Base-by-base conservation (phyloP, 2,329 filamentous ascomycete genomes). In the Emmonsia crescens region DNA sequence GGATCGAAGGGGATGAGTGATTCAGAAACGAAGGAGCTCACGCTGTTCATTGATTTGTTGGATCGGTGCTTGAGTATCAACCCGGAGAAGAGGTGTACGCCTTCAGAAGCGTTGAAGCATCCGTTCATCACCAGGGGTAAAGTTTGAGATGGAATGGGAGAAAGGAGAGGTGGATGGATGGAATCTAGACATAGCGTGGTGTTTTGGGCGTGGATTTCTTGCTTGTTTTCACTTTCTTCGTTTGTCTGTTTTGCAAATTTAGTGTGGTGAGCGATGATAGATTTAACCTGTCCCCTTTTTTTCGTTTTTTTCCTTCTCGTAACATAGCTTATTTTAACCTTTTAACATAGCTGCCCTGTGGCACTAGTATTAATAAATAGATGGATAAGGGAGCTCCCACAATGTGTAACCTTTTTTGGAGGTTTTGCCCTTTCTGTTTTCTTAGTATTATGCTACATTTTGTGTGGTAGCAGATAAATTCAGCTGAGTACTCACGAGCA, bases 61-160 rank as follows among this genome's bases (percentile, higher is more conserved):
- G 92, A 96, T 71, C 87, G 89, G 61, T 97, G 92, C 72, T 80
- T 99, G 65, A 85, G 87, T 62, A 82, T 97, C 66, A 96, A 97
- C 71, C 91, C 93, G 0, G 92, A 96, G 73, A 96, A 95, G 80
- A 84, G 94, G 65, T 89, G 94, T 69, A 93, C 89, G 55, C 89
- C 94, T 0, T 80, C 83, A 16, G 92, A 97, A 70, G 94, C 94
- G 57, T 78, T 97, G 68, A 87, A 86, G 71, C 93, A 97, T 78
- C 89, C 89, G 0, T 97, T 97, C 75, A 91, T 97, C 68, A 44
- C 62, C 1, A 63, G 65, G 29, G 48, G 33, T 24, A 57, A 57
- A 31, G 27, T 57, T 24, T 57, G 40, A 57, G 12, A 16, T 12
- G 24, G 14, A 21, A 9, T 24, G 40, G 27, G 24, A 21, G 40